phyloP scores from a whole-genome alignment of 2,329 filamentous ascomycete species.

The Huntiella decipiens region DNA sequence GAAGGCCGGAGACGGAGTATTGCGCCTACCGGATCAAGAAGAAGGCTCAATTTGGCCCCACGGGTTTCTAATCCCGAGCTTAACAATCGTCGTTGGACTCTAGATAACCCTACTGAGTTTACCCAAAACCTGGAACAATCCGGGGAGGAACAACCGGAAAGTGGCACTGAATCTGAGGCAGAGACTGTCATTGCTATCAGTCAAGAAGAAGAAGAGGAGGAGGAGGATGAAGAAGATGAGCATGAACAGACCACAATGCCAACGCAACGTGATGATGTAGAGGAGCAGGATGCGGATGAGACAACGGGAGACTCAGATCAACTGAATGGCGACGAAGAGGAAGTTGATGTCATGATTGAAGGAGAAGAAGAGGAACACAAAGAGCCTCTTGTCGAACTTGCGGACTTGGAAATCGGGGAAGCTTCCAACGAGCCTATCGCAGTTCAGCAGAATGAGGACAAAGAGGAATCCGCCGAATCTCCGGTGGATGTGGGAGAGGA shows the following conservation, averaged over 20 bases:
- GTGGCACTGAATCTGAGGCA: too few species aligned
- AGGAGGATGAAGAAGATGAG: not conserved
- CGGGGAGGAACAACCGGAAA: too few species aligned
- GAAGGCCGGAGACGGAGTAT: too few species aligned
- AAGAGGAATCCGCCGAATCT: not conserved
- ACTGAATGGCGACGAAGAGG: constrained; percentile 19
- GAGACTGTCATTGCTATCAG: not conserved
- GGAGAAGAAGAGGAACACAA: constrained; percentile 21
- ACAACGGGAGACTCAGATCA: too few species aligned
- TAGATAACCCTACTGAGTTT: too few species aligned
- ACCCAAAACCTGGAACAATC: too few species aligned
- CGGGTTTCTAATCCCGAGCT: too few species aligned
- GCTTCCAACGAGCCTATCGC: not conserved
- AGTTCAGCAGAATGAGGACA: not conserved
- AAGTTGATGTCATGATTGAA: not conserved
- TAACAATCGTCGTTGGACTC: too few species aligned
- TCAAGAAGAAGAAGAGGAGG: not conserved
- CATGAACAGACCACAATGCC: too few species aligned
- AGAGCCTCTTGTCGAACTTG: constrained; percentile 11
- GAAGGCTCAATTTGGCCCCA: too few species aligned
- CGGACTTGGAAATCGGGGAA: constrained; percentile 21
- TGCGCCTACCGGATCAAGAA: too few species aligned
- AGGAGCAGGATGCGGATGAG: not conserved
- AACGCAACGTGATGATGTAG: not conserved
- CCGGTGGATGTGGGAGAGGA: too few species aligned